Evolutionary conservation across 257 asterid genomes (phyloP), one percentile per base, ranked within the genome.

Genomic region (Fraxinus cuspidata): DNA sequence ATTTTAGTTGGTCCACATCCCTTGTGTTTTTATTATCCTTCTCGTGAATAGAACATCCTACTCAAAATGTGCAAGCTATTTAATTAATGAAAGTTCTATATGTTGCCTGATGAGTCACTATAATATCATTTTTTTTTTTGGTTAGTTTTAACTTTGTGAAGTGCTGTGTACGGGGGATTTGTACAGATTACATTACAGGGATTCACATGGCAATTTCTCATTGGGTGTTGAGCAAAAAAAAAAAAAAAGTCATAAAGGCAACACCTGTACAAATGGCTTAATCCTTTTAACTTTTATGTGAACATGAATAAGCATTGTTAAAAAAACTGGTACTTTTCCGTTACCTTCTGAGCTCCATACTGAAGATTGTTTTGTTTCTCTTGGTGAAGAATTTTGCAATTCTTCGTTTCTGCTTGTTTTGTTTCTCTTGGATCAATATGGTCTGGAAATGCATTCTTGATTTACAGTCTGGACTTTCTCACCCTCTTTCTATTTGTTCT

Each of bases 371-470:
- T 19, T 19, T 51, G 63, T 53, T 19, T 53, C 25, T 53, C 64
- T 53, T 19, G 64, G 25, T 53, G 7, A 19, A 53, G 25, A 53
- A n/a, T 53, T 53, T 53, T 7, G n/a, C 25, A n/a, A n/a, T 19
- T 53, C 6, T 47, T 5, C n/a, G 1, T 47, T 15, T 15, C 64
- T 53, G 64, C 21, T 53, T 53, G 27, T 19, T n/a, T n/a, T n/a
- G n/a, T n/a, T n/a, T n/a, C n/a, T 47, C n/a, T 47, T 47, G 15
- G 15, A 53, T 53, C 64, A 79, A 13, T 72, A 3, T 15, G 72
- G 64, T n/a, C 37, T 73, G 82, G 37, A 65, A 63, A 13, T 28
- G 28, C 56, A 67, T 38, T 23, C 70, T 63, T 37, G 37, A 38
- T 11, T 37, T 72, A 65, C 53, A 44, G n/a, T 49, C 21, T 75